phyloP scores from a whole-genome alignment of 192 early-diverging fungal species.

The Linnemannia elongata region DNA sequence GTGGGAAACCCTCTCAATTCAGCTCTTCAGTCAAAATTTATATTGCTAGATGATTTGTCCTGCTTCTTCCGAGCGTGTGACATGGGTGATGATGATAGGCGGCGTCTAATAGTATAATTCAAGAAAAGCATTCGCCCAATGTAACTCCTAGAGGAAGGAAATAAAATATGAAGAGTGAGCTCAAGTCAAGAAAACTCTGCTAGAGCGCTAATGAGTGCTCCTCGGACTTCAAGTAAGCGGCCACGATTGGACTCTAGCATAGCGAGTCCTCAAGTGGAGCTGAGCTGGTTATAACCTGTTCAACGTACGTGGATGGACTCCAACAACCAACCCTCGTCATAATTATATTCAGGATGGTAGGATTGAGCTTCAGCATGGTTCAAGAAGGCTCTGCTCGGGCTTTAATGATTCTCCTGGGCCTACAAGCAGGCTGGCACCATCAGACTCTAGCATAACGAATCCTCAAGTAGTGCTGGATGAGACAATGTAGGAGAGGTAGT shows the following conservation, averaged over 20 bases:
- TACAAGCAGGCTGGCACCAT: conserved; percentile 31
- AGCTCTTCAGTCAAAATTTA: conserved; percentile 19
- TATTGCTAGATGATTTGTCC: background rate
- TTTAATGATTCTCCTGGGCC: conserved; percentile 12
- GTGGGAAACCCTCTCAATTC: conserved; percentile 25
- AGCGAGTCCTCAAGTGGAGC: conserved; percentile 31
- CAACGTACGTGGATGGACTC: conserved; percentile 37
- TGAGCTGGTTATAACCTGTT: conserved; percentile 22
- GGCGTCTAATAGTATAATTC: conserved; percentile 16
- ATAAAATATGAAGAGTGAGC: conserved; percentile 8
- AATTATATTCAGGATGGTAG: conserved; percentile 24
- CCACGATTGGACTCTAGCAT: conserved; percentile 35
- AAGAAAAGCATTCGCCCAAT: background rate
- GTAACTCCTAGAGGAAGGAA: background rate
- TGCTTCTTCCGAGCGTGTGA: conserved; percentile 18
- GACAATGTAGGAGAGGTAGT: conserved; percentile 34
- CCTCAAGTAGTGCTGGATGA: conserved; percentile 30
- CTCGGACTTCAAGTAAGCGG: conserved; percentile 24
- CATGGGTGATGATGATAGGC: conserved; percentile 13
- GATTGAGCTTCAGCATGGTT: conserved; percentile 45
- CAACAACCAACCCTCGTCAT: conserved; percentile 33
- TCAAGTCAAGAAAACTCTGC: conserved; percentile 40
- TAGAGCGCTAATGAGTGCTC: conserved; percentile 43
- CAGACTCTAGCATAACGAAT: conserved; percentile 36
- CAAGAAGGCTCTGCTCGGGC: conserved; percentile 50